Evolutionary conservation across 1,284 basidiomycete species (phyloP), one percentile per base, ranked within the genome.

Genomic region (Austropuccinia psidii): DNA sequence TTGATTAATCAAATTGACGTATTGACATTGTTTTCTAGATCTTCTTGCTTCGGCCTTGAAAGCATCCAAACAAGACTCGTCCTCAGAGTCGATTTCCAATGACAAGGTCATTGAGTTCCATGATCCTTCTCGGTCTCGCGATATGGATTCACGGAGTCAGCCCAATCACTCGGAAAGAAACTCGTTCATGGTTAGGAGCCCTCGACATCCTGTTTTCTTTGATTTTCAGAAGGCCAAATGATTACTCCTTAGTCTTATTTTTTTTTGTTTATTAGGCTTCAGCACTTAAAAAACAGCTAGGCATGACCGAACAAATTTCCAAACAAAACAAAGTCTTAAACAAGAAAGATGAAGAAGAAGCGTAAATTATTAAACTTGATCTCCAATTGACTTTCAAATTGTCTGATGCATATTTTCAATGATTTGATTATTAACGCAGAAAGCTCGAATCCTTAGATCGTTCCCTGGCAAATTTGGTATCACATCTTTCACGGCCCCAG

Each of bases 161-260:
- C 39, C 55, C 9, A 41, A 33, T 15, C 39, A 58, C 21, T 57
- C 55, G 7, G 67, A 70, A 57, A 58, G 54, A 33, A 70, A 58
- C n/a, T 57, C 67, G 19, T 70, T 70, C 39, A 69, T 69, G 67
- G 67, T 69, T 8, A 37, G 43, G 52, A 8, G 19, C 21, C 21
- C 2, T 43, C 49, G 2, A 7, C n/a, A n/a, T n/a, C n/a, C n/a
- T n/a, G 4, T 31, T 21, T 35, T 27, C 4, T 21, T 21, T 35
- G 1, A 15, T 33, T 3, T 27, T 17, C 6, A 29, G n/a, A 1
- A 15, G 9, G 29, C 17, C 1, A 19, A 19, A 37, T 6, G n/a
- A 3, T 13, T 15, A 43, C 2, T 29, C 33, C 31, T 24, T 35
- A 6, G 15, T 9, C n/a, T 27, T 43, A 35, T 8, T 8, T 41